Evolutionary conservation across 2,329 filamentous ascomycete genomes (phyloP).

Genomic region (Aspergillus sergii): DNA sequence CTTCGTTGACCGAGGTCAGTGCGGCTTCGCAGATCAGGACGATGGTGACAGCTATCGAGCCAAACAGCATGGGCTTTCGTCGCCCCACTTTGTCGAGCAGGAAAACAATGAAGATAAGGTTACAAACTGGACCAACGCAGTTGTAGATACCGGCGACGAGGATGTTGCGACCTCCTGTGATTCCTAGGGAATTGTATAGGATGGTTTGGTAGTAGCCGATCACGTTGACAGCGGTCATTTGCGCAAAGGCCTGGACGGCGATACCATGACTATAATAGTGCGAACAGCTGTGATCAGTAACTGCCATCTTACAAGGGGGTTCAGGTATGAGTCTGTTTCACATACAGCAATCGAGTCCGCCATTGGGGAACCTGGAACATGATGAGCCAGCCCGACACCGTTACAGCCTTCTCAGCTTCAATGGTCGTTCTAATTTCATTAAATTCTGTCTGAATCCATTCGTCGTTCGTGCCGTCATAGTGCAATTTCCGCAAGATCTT

Average conservation of each 20-base stretch:
- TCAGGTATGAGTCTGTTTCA: constrained; percentile 1
- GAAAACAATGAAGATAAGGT: constrained; percentile 57
- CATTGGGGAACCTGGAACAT: constrained; percentile 49
- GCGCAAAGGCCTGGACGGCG: constrained; percentile 66
- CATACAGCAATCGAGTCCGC: constrained; percentile 60
- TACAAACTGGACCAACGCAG: constrained; percentile 52
- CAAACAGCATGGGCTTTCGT: constrained; percentile 56
- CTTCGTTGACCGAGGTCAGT: constrained; percentile 56
- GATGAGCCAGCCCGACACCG: constrained; percentile 45
- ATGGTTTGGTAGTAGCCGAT: constrained; percentile 47
- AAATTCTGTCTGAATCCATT: constrained; percentile 53
- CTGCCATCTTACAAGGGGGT: neutral
- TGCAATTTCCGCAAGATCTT: constrained; percentile 57
- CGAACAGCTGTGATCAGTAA: neutral
- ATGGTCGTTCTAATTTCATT: constrained; percentile 51
- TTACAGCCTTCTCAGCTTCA: constrained; percentile 59
- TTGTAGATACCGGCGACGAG: constrained; percentile 65
- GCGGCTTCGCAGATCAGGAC: constrained; percentile 63
- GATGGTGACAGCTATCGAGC: constrained; percentile 57
- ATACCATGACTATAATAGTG: constrained; percentile 52
- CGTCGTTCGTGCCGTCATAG: constrained; percentile 56
- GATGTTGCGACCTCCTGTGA: constrained; percentile 56
- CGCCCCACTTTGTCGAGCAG: constrained; percentile 58
- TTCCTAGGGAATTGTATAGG: constrained; percentile 52
- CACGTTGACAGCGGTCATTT: constrained; percentile 51